Conservation (phyloP, 2,329 filamentous ascomycete genomes). For the Teratosphaeria viscida region DNA sequence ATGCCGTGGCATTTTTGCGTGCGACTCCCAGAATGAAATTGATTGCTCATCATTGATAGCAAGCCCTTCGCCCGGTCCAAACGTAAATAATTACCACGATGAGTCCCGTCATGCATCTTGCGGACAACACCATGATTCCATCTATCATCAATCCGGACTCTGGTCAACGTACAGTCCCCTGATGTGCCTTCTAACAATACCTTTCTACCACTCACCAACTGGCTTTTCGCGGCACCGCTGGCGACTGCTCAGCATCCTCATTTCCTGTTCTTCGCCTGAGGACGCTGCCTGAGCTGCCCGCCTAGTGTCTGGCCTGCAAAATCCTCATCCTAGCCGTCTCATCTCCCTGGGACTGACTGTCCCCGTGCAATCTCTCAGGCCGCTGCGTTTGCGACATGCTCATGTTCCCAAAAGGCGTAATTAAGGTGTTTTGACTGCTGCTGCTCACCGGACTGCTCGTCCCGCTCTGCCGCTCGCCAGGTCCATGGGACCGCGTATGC, state of each 20-base stretch:
- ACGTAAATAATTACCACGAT: not conserved
- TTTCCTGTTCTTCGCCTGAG: not conserved
- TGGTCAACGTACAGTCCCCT: too few relatives aligned
- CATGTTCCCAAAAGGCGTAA: slow-evolving; percentile 5
- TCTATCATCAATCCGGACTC: too few relatives aligned
- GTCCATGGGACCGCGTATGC: slow-evolving; percentile 14
- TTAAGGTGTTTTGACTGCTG: slow-evolving; percentile 11
- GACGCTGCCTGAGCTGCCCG: not conserved
- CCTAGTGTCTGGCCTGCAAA: slow-evolving; percentile 6
- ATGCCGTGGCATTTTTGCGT: not conserved
- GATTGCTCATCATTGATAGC: not conserved
- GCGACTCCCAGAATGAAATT: not conserved
- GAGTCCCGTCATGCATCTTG: not conserved
- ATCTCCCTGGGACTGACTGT: slow-evolving; percentile 1
- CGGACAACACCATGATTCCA: too few relatives aligned
- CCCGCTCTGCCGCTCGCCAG: slow-evolving; percentile 11
- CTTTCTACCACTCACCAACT: not conserved
- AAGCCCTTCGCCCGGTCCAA: not conserved
- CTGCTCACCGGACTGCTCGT: slow-evolving; percentile 14
- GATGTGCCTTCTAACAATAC: too few relatives aligned
- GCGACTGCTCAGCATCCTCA: not conserved
- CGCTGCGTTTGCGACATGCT: slow-evolving; percentile 2
- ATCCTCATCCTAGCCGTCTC: slow-evolving; percentile 5
- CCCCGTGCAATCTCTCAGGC: slow-evolving; percentile 1
- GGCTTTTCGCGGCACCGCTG: not conserved